Conservation (phyloP, 2,329 filamentous ascomycete genomes). For the Aspergillus sp. region DNA sequence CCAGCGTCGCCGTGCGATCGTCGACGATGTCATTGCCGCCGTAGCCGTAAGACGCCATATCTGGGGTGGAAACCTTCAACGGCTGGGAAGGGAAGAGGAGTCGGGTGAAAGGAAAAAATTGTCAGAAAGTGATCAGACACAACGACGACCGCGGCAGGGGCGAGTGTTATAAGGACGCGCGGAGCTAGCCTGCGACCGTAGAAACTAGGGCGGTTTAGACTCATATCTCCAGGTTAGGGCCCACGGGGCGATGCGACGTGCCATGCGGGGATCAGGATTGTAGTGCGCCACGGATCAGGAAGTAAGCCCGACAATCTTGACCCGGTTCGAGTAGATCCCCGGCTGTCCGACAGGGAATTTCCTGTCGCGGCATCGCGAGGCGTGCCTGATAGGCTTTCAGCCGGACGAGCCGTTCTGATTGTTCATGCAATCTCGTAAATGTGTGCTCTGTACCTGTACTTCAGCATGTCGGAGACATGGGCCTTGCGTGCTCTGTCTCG, state of each 20-base stretch:
- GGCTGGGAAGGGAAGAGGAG: not conserved
- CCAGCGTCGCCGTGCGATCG: not conserved
- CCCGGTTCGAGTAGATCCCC: too few species aligned
- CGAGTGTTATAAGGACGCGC: not conserved
- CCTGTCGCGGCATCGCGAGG: too few species aligned
- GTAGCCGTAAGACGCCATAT: not conserved
- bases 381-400: too few species aligned
- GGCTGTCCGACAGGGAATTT: too few species aligned
- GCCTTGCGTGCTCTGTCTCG: too few species aligned
- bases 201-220: not conserved
- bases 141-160: not conserved
- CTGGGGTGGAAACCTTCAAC: not conserved
- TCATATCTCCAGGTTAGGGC: not conserved
- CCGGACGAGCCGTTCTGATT: too few species aligned
- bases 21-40: not conserved
- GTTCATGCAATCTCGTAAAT: too few species aligned
- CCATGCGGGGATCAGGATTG: not conserved
- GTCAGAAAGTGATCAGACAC: too few species aligned
- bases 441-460: too few species aligned
- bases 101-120: not conserved
- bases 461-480: too few species aligned
- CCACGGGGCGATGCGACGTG: not conserved
- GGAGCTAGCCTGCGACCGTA: not conserved
- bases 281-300: not conserved
- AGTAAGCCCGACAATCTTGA: not conserved